Conservation (phyloP, 2,329 filamentous ascomycete genomes). For the Fusarium anthophilum region DNA sequence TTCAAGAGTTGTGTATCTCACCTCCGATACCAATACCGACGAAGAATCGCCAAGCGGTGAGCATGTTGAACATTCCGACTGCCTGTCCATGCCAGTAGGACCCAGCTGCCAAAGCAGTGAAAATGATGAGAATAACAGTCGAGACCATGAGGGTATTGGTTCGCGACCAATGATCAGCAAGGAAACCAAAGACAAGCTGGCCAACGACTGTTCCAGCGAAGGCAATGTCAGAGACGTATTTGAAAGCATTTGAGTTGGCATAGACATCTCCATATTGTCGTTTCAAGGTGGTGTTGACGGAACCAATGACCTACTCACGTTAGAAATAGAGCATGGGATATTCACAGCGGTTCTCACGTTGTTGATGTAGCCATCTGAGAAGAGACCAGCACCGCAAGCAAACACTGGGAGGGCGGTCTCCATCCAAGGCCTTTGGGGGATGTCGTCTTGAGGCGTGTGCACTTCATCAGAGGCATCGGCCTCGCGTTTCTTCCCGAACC, state of each 20-base stretch:
- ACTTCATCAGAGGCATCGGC: slow-evolving; percentile 16
- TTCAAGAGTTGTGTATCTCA: slow-evolving; percentile 37
- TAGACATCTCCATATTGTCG: slow-evolving; percentile 77
- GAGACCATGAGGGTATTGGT: slow-evolving; percentile 83
- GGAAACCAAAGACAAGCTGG: slow-evolving; percentile 81
- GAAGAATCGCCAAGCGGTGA: slow-evolving; percentile 88
- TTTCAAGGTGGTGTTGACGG: slow-evolving; percentile 80
- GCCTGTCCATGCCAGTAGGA: slow-evolving; percentile 77
- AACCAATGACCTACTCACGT: slow-evolving; percentile 78
- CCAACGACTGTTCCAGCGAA: slow-evolving; percentile 89
- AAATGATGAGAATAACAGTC: slow-evolving; percentile 84
- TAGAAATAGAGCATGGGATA: not conserved
- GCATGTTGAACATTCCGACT: slow-evolving; percentile 75
- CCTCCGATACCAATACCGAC: slow-evolving; percentile 81
- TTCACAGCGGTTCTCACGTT: slow-evolving; percentile 62
- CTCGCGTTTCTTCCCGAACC: slow-evolving; percentile 24
- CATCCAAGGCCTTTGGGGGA: slow-evolving; percentile 23
- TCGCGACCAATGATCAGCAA: slow-evolving; percentile 85
- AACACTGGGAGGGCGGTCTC: slow-evolving; percentile 70
- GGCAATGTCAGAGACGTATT: slow-evolving; percentile 82
- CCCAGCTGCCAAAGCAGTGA: slow-evolving; percentile 80
- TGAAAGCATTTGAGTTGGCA: slow-evolving; percentile 71
- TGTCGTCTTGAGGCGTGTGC: not conserved
- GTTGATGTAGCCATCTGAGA: slow-evolving; percentile 93
- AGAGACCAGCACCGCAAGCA: slow-evolving; percentile 88